A percentile compares a stretch with the other conserved stretches of the same genome.
These are phyloP conservation scores for Xylaria polymorpha DNA, from an alignment of 2,329 filamentous ascomycete genomes.

Conservation along the genomic window DNA sequence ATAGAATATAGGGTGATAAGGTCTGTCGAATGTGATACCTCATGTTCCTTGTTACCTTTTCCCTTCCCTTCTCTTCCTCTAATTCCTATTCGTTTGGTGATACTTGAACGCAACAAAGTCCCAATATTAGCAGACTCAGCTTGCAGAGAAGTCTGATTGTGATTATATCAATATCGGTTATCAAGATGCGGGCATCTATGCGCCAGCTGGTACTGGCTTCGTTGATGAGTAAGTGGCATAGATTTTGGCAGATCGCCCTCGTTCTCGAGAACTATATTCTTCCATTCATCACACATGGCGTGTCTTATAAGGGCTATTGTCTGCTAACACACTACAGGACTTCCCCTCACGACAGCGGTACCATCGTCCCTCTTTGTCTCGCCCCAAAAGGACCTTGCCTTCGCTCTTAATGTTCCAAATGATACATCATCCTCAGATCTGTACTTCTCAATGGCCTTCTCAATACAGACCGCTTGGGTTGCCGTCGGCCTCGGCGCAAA, in stretches of 20 bases:
- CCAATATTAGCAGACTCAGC: neutral
- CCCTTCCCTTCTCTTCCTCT: neutral
- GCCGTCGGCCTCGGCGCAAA: constrained; percentile 65
- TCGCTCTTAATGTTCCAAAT: constrained; percentile 81
- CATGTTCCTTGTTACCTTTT: neutral
- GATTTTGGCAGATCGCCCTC: neutral
- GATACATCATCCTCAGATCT: constrained; percentile 60
- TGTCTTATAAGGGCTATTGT: neutral
- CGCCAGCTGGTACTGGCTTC: constrained; percentile 42
- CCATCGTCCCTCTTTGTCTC: constrained; percentile 47
- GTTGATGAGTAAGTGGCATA: constrained; percentile 22
- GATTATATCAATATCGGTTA: neutral
- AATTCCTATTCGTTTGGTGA: neutral
- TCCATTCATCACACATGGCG: neutral
- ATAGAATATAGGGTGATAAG: neutral
- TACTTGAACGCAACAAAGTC: neutral
- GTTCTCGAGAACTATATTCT: neutral
- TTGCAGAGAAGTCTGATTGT: neutral
- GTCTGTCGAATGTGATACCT: neutral
- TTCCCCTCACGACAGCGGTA: constrained; percentile 31
- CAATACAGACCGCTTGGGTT: constrained; percentile 61
- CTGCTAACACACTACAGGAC: constrained; percentile 12
- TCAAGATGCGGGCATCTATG: constrained; percentile 31
- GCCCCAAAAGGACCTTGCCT: constrained; percentile 57
- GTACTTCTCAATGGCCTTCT: constrained; percentile 65